Evolutionary conservation across 2,329 filamentous ascomycete species (phyloP), one percentile per base, ranked within the genome.

Genomic region (Tolypocladium album): DNA sequence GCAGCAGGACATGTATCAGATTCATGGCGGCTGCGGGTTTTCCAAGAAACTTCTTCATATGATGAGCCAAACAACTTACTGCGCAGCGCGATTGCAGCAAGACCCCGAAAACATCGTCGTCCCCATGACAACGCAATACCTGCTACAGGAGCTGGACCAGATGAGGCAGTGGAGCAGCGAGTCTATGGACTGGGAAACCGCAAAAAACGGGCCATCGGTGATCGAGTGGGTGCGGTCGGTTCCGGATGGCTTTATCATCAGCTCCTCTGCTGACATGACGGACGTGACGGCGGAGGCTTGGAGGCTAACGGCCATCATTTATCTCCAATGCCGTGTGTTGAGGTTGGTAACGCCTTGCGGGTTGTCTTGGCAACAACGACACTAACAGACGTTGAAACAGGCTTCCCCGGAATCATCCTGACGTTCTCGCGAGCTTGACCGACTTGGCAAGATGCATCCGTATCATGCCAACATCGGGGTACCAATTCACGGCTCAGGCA

Each of bases 1-100:
- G 0, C 65, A 69, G 40, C 62, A 60, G 22, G 72, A 75, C 13
- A 70, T 72, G 62, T 71, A 69, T 40, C 68, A 75, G 58, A 74
- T 77, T 4, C 75, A 77, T 55, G 75, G 75, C 11, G 74, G 73
- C 0, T 77, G 74, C 55, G 75, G 75, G 12, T 76, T 76, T 59
- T 76, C 74, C 0, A 75, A 74, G 58, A 73, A 70, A 47, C 64
- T 77, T 4, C 67, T 77, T 27, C 70, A 75, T 55, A 67, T 65
- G 13, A 67, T 76, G 50, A 72, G 71, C 47, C 72, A 75, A 53
- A 71, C 76, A 39, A 75, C 75, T 5, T 72, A 72, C 58, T 69
- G 72, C 42, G 67, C 73, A 24, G 69, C 73, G 5, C 67, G 71
- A 13, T 57, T 75, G 36, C 64, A 68, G 39, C 72, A 75, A 55